A percentile compares a stretch with the other conserved stretches of the same genome.
Evolutionary conservation across 208 protist genomes (phyloP).

Genomic region (Lotmaria passim): DNA sequence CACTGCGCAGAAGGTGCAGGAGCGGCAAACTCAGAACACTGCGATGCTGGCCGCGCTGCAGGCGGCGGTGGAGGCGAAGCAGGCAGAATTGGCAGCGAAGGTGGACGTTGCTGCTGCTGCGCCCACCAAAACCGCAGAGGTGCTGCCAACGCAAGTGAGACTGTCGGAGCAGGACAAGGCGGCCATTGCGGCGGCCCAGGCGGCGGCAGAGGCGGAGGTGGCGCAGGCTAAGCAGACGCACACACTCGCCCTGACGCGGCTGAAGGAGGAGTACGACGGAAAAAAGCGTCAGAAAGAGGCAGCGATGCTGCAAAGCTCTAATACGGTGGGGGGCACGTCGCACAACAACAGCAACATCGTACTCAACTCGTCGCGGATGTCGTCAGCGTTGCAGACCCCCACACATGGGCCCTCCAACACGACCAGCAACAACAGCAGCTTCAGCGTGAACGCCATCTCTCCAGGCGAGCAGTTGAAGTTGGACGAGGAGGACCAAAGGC

Average conservation of each 20-base stretch:
- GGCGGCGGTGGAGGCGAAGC: slow-evolving; percentile 20
- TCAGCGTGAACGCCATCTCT: slow-evolving; percentile 21
- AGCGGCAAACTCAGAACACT: slow-evolving; percentile 13
- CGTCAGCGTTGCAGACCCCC: slow-evolving; percentile 8
- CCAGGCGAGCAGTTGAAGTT: slow-evolving; percentile 31
- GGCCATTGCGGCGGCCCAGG: slow-evolving; percentile 22
- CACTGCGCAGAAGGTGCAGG: slow-evolving; percentile 17
- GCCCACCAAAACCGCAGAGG: background rate
- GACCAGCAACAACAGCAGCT: background rate
- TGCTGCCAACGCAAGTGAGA: background rate
- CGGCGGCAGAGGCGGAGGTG: slow-evolving; percentile 24
- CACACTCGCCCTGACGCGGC: slow-evolving; percentile 4
- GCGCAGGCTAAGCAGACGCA: slow-evolving; percentile 19
- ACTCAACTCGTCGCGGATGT: background rate
- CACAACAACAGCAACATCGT: background rate
- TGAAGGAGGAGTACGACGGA: slow-evolving; percentile 21
- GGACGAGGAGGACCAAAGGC: slow-evolving; percentile 39
- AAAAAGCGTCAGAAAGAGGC: slow-evolving; percentile 25
- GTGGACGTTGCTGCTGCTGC: slow-evolving; percentile 9
- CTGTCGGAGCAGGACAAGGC: slow-evolving; percentile 19
- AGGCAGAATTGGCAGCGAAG: slow-evolving; percentile 20
- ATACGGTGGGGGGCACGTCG: background rate
- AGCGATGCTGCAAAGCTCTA: too few relatives aligned
- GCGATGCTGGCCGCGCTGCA: slow-evolving; percentile 28
- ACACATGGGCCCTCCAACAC: slow-evolving; percentile 3